Base-by-base conservation (phyloP, 2,329 filamentous ascomycete genomes). In the Xylaria arbuscula region DNA sequence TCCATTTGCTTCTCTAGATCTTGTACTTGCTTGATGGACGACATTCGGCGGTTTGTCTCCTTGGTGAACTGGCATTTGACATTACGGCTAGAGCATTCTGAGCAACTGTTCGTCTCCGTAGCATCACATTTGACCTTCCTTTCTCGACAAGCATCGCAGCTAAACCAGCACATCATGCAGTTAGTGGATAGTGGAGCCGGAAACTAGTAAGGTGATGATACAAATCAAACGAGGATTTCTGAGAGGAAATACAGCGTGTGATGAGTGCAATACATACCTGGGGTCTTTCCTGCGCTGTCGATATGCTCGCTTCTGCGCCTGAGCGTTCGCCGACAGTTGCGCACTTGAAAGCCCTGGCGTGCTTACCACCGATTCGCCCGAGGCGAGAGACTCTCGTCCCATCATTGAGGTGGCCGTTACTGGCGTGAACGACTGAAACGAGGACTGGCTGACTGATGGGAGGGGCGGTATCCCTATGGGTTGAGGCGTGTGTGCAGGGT, bases 1-100 rank as follows among this genome's bases (percentile, higher is more conserved):
- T 92, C 88, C 76, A 98, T 88, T 80, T 98, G 94, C 80, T 93
- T 96, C 81, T 98, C 95, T 32, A 99, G 85, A 79, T 99, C 96
- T 81, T 98, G 96, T 13, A 98, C 93, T 84, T 98, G 96, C 88
- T 98, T 99, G 82, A 98, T 98, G 1, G 95, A 98, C 19, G 96
- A 98, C 96, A 99, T 99, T 70, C 96, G 90, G 67, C 96, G 88
- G 79, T 99, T 99, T 13, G 96, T 99, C 81, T 99, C 96, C 82
- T 99, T 99, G 58, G 96, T 99, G 79, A 99, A 99, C 78, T 98
- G 95, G 78, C 96, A 99, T 80, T 97, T 97, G 72, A 98, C 95
- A 78, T 95, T 97, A 72, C 96, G 91, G 79, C 94, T 98, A 4
- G 93, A 96, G 82, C 96, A 99, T 81, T 99, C 96, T 1, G 96